Percentiles rank a stretch among this genome's conserved stretches.
Conservation (phyloP, 1,284 basidiomycete genomes). For the Puccinia polysora region DNA sequence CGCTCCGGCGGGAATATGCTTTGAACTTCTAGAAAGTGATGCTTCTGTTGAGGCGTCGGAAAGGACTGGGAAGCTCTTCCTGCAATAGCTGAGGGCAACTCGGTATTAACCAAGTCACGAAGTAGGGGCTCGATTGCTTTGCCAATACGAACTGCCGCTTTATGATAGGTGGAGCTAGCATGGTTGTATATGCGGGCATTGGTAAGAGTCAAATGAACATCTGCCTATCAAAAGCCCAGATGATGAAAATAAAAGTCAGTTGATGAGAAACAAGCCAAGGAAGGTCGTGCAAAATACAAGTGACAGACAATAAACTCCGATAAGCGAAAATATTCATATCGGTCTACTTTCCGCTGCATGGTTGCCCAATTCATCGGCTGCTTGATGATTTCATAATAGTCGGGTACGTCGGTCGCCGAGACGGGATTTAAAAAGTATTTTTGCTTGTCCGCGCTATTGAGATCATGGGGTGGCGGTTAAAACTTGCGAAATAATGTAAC, state of each 20-base stretch:
- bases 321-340: conserved; percentile 70
- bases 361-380: conserved; percentile 82
- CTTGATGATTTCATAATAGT: conserved; percentile 83
- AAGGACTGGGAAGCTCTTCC: conserved; percentile 7
- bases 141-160: conserved; percentile 67
- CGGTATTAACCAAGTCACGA: conserved; percentile 53
- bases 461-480: conserved; percentile 7
- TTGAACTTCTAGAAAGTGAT: conserved; percentile 29
- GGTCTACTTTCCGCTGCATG: conserved; percentile 74
- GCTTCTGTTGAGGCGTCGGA: conserved; percentile 26
- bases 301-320: conserved; percentile 59
- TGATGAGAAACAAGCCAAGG: conserved; percentile 3
- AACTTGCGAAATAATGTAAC: conserved; percentile 22
- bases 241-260: conserved; percentile 53
- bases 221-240: conserved; percentile 63
- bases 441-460: conserved; percentile 65
- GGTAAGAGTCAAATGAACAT: conserved; percentile 72
- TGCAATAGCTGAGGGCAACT: conserved; percentile 31
- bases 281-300: conserved; percentile 11
- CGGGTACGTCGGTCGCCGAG: conserved; percentile 72
- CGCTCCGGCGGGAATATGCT: conserved; percentile 20
- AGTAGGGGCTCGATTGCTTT: conserved; percentile 60
- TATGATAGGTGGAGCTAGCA: conserved; percentile 67
- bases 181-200: conserved; percentile 88
- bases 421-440: conserved; percentile 77